Conservation (phyloP, 495 filamentous ascomycete genomes). For the Penicillium crystallinum region DNA sequence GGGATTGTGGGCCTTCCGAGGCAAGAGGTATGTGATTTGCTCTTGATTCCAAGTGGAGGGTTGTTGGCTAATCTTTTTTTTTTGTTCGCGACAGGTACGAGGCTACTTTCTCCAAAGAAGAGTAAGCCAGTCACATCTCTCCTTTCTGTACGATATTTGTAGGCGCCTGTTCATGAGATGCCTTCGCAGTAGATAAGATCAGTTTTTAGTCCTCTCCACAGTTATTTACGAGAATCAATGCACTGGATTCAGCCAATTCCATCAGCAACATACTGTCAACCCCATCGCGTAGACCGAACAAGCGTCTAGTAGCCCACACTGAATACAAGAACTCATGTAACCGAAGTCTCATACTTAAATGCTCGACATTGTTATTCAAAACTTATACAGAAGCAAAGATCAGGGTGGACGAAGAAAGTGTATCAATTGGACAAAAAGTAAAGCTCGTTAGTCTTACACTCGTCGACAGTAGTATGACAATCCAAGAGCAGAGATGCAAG, state of each 20-base stretch:
- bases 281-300: background rate
- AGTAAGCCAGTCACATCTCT: slow-evolving; percentile 1
- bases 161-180: background rate
- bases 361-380: too few species aligned
- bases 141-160: slow-evolving; percentile 24
- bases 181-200: slow-evolving; percentile 10
- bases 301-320: background rate
- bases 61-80: slow-evolving; percentile 8
- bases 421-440: slow-evolving; percentile 1
- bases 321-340: background rate
- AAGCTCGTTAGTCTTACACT: slow-evolving; percentile 9
- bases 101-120: slow-evolving; percentile 29
- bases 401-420: background rate
- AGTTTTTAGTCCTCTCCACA: slow-evolving; percentile 6
- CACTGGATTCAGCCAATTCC: background rate
- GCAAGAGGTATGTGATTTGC: slow-evolving; percentile 73
- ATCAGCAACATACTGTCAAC: background rate
- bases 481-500: slow-evolving; percentile 6
- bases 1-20: slow-evolving; percentile 94
- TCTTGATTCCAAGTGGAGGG: background rate
- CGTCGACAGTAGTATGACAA: slow-evolving; percentile 7
- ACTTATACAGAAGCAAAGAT: background rate
- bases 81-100: slow-evolving; percentile 34
- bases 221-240: background rate
- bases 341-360: background rate